Evolutionary conservation across 345 rosid species (phyloP), one percentile per base, ranked within the genome.

Genomic region (Citrus cavaleriei): DNA sequence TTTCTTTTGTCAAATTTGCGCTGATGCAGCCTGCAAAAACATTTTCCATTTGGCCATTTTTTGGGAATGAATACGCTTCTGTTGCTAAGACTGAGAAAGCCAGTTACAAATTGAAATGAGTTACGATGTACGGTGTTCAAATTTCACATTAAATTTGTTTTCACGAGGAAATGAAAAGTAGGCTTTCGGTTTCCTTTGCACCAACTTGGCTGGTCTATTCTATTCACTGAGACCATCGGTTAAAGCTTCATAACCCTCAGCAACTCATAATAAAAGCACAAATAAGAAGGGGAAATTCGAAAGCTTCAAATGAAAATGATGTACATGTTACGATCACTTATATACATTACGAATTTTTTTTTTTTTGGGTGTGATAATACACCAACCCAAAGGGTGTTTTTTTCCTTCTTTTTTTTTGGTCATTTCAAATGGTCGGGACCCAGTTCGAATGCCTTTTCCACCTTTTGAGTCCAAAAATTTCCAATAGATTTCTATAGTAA

Each of bases 391-490:
- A 12, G 4, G 12, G 46, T 2, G 3, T 9, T 10, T 40, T 10
- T 1, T 10, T 2, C 0, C 0, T 1, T 8, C 0, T 38, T 9
- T 40, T 0, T 38, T 40, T 40, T 2, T 1, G 46, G 42, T 38
- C 42, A 40, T 40, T 42, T 12, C 51, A 46, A 46, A 46, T 46
- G 16, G 51, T 13, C 1, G 18, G 51, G 51, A 46, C 51, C 18
- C 49, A 10, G 4, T 42, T 42, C 16, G 4, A 14, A 12, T 42
- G 49, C 0, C 49, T 42, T 42, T 42, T 42, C 49, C 1, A 46
- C 18, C 51, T 46, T 3, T 1, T 3, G 51, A 12, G 18, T 46
- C 51, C 18, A 46, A 12, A 46, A 46, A 46, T 46, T 12, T 12
- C 51, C 51, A 1, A 13, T 13, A 12, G 51, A 13, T 46, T 46